Evolutionary conservation across 805 yeast species (phyloP), one percentile per base, ranked within the genome.

Genomic region (Ogataea philodendri): DNA sequence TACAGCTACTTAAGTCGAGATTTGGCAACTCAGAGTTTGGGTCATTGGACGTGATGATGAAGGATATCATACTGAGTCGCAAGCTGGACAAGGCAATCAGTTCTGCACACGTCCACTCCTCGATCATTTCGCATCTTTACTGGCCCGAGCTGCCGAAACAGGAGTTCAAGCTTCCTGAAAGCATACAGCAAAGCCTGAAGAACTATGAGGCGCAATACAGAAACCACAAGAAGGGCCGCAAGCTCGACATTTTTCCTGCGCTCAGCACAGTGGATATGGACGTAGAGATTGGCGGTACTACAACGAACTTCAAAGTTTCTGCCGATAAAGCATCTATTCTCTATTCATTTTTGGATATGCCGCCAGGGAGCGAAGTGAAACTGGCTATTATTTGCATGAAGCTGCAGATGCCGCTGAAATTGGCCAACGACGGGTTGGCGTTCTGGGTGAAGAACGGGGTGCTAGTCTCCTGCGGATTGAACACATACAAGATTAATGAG

Each of bases 1-100:
- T 82, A n/a, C 66, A 70, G 14, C 60, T 76, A 15, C 61, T 86
- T 19, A 82, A 81, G 50, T 42, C 66, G 14, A 69, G 84, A 35
- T 83, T 85, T 51, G 88, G 85, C 2, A 79, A 74, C 22, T 63
- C 72, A 7, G 83, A 79, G 36, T 72, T 89, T 46, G 74, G 72
- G 32, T 74, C 76, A 15, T 66, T 88, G 33, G 94, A 85, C 51
- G 86, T 90, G 7, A 93, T 93, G 97, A 66, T 88, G 11, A 62
- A 72, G 24, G 96, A 87, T 56, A 68, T 88, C 7, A 53, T 63
- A 13, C 75, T 74, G 17, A 81, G 94, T 47, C 63, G 67, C 35
- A 48, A 51, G 3, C 56, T 76, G 7, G 76, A 78, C 45, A 37
- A 41, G 3, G 39, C 51, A 5, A 60, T 75, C 11, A 44, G 17